phyloP scores from a whole-genome alignment of 2,329 filamentous ascomycete species.

The Ascochyta rabiei region DNA sequence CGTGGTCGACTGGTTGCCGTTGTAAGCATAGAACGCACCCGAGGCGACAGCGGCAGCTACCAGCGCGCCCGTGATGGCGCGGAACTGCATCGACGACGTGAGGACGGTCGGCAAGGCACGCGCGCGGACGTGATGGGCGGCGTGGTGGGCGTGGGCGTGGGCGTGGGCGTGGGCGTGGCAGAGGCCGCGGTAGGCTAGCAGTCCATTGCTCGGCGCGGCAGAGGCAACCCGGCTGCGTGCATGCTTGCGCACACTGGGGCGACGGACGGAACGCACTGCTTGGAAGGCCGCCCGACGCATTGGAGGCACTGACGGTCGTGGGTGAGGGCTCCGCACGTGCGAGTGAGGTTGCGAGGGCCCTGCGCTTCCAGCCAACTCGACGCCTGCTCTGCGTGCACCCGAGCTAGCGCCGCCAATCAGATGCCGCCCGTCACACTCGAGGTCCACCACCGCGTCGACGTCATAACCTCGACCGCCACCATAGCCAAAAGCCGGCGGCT shows the following conservation, averaged over 20 bases:
- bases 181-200: constrained; percentile 54
- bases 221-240: constrained; percentile 52
- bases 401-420: constrained; percentile 19
- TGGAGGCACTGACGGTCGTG: constrained; percentile 35
- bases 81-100: constrained; percentile 76
- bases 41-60: constrained; percentile 73
- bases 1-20: constrained; percentile 43
- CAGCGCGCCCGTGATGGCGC: constrained; percentile 69
- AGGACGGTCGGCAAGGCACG: constrained; percentile 54
- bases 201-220: constrained; percentile 51
- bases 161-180: constrained; percentile 1
- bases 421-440: constrained; percentile 2
- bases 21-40: constrained; percentile 78
- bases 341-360: background rate
- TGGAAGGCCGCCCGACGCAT: constrained; percentile 78
- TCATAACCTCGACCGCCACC: constrained; percentile 24
- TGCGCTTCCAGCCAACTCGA: background rate
- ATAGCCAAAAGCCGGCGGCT: too few relatives aligned
- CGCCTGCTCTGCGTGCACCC: constrained; percentile 8
- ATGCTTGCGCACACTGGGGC: constrained; percentile 67
- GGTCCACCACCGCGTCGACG: constrained; percentile 19
- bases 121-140: constrained; percentile 32
- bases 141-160: too few relatives aligned
- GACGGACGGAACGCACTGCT: constrained; percentile 71
- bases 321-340: background rate